These are phyloP conservation scores for Pisolithus marmoratus DNA, from an alignment of 768 basidiomycete genomes.

Conservation along the genomic window DNA sequence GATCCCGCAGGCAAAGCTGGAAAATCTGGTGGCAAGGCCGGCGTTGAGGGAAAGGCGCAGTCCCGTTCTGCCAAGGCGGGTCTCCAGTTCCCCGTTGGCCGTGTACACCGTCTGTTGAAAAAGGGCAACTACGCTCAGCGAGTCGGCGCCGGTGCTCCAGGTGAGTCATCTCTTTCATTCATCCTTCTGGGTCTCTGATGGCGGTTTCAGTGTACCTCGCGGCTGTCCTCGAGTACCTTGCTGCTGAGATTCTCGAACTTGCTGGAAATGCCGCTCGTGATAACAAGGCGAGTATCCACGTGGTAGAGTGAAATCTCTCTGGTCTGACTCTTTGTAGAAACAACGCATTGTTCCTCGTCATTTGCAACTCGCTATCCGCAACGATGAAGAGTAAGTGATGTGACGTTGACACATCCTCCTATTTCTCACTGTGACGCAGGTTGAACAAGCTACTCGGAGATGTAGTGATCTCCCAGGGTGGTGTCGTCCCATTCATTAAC, in stretches of 20 bases:
- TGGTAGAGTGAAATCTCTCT: neutral
- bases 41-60: slow-evolving; percentile 48
- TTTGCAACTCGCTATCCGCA: slow-evolving; percentile 86
- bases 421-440: slow-evolving; percentile 24
- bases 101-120: slow-evolving; percentile 86
- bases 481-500: slow-evolving; percentile 69
- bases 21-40: slow-evolving; percentile 48
- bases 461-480: slow-evolving; percentile 89
- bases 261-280: slow-evolving; percentile 71
- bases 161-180: slow-evolving; percentile 29
- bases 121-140: slow-evolving; percentile 85
- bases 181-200: neutral
- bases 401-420: neutral
- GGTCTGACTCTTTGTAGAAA: slow-evolving; percentile 41
- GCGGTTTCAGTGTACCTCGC: slow-evolving; percentile 69
- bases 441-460: slow-evolving; percentile 77
- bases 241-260: slow-evolving; percentile 89
- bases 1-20: slow-evolving; percentile 31
- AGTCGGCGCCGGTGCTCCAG: slow-evolving; percentile 85
- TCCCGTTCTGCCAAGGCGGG: slow-evolving; percentile 73
- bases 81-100: slow-evolving; percentile 85
- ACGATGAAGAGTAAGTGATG: slow-evolving; percentile 70
- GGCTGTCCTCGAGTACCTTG: slow-evolving; percentile 87
- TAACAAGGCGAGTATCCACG: slow-evolving; percentile 21
- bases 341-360: slow-evolving; percentile 94